Conservation (phyloP, 768 basidiomycete genomes). For the Hericium coralloides region DNA sequence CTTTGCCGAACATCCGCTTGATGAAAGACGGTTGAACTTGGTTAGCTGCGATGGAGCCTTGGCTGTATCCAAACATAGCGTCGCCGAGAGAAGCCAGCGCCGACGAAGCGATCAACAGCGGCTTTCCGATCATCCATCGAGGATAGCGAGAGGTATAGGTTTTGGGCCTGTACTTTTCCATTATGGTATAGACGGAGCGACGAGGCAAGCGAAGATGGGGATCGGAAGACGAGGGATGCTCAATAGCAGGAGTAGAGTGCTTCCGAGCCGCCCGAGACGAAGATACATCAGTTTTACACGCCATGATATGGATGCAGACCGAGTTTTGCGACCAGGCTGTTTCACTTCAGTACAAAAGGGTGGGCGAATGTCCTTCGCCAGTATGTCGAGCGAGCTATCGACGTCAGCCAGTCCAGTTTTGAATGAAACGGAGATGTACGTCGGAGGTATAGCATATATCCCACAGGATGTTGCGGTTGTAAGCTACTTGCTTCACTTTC, state of each 20-base stretch:
- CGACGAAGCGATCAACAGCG: conserved; percentile 40
- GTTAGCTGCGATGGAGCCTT: conserved; percentile 42
- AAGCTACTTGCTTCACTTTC: too few relatives aligned
- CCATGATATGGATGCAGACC: too few relatives aligned
- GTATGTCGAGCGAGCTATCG: too few relatives aligned
- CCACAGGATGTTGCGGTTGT: too few relatives aligned
- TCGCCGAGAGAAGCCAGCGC: conserved; percentile 48
- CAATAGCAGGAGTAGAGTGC: neutral
- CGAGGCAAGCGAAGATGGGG: conserved; percentile 5
- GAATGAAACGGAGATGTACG: too few relatives aligned
- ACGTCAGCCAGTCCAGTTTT: too few relatives aligned
- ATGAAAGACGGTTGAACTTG: conserved; percentile 48
- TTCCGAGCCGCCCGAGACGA: too few relatives aligned
- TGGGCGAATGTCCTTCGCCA: too few relatives aligned
- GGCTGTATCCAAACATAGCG: conserved; percentile 48
- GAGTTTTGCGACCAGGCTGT: too few relatives aligned
- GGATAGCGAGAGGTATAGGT: conserved; percentile 40
- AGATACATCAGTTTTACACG: too few relatives aligned
- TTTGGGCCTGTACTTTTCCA: conserved; percentile 21
- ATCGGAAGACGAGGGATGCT: neutral
- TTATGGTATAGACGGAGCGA: conserved; percentile 2
- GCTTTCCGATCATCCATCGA: conserved; percentile 41
- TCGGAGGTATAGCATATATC: too few relatives aligned
- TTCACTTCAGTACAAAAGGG: too few relatives aligned
- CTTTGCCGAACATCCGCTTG: conserved; percentile 35